Conservation (phyloP, 2,329 filamentous ascomycete species). For the Endoconidiophora polonica region DNA sequence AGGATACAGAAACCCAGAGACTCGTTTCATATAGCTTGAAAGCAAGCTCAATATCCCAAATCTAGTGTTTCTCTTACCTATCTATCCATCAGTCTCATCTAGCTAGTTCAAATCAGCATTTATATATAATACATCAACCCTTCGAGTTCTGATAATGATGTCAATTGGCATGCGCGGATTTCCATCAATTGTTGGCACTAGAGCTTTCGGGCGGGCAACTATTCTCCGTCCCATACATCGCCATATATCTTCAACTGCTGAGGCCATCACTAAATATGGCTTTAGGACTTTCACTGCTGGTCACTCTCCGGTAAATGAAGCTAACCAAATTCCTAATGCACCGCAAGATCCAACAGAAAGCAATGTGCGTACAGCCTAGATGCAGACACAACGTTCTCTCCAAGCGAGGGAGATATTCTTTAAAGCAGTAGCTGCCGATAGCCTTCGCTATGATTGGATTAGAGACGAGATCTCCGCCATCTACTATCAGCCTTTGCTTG, state of each 20-base stretch:
- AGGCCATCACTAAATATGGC: background rate
- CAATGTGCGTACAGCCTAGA: background rate
- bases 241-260: background rate
- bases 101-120: no score
- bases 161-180: no score
- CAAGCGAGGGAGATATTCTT: conserved; percentile 20
- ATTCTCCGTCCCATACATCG: background rate
- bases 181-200: no score
- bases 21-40: no score
- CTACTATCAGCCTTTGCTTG: conserved; percentile 67
- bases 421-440: conserved; percentile 41
- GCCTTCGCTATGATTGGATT: conserved; percentile 60
- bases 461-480: conserved; percentile 65
- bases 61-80: no score
- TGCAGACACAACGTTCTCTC: background rate
- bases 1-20: no score
- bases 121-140: no score
- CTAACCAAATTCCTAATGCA: background rate
- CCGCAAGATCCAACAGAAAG: background rate
- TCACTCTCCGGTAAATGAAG: background rate
- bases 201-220: background rate
- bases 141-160: no score
- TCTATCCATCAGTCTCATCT: no score
- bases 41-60: no score
- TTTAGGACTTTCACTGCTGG: background rate